A percentile compares a stretch with the other conserved stretches of the same genome.
Conservation (phyloP, 2,329 filamentous ascomycete genomes). For the Cordyceps farinosa region DNA sequence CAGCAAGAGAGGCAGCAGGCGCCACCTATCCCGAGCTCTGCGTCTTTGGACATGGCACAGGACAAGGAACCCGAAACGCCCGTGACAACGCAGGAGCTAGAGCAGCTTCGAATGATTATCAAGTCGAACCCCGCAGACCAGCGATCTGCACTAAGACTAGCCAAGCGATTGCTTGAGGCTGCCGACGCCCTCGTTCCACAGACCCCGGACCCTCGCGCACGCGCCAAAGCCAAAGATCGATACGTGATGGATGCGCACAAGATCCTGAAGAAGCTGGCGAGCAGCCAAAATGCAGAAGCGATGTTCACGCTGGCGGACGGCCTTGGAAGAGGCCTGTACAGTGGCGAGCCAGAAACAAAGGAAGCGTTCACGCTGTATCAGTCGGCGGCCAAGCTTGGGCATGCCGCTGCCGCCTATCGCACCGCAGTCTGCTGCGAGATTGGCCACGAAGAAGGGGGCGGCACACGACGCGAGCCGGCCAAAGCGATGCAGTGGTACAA, state of each 20-base stretch:
- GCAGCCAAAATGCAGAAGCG: conserved; percentile 70
- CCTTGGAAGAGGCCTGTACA: conserved; percentile 76
- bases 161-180: conserved; percentile 83
- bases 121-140: conserved; percentile 71
- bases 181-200: conserved; percentile 66
- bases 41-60: conserved; percentile 19
- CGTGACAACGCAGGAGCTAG: conserved; percentile 75
- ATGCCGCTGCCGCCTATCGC: conserved; percentile 83
- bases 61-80: conserved; percentile 28
- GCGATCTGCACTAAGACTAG: conserved; percentile 66
- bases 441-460: conserved; percentile 88
- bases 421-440: conserved; percentile 98
- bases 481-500: conserved; percentile 99
- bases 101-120: conserved; percentile 65
- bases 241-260: conserved; percentile 87
- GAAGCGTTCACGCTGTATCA: conserved; percentile 94
- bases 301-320: conserved; percentile 94
- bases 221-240: conserved; percentile 73
- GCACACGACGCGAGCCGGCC: conserved; percentile 82
- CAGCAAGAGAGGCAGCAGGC: conserved; percentile 30
- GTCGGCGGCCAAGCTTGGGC: conserved; percentile 84
- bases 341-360: conserved; percentile 76
- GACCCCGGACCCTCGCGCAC: conserved; percentile 65
- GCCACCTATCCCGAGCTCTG: conserved; percentile 16
- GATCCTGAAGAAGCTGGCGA: conserved; percentile 81